Conservation (phyloP, 139 green algal genomes). For the Haematococcus sp. region DNA sequence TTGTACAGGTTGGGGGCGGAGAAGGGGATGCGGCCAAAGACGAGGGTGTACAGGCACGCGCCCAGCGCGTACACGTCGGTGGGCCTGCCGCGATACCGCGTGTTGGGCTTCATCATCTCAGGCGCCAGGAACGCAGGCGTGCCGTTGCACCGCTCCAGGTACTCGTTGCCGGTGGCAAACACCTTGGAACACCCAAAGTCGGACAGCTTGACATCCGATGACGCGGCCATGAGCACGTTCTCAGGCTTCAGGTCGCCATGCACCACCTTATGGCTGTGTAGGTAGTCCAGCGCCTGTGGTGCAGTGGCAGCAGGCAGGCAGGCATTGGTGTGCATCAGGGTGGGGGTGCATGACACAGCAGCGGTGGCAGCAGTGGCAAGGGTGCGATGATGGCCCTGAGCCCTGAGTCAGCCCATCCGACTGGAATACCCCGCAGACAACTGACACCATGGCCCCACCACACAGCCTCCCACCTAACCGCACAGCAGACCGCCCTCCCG, state of each 20-base stretch:
- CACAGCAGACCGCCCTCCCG: too few species aligned
- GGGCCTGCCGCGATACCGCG: constrained; percentile 53
- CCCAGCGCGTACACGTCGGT: constrained; percentile 83
- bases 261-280: constrained; percentile 77
- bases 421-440: too few species aligned
- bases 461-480: too few species aligned
- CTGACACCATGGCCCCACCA: too few species aligned
- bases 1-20: constrained; percentile 70
- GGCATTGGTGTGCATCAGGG: neutral
- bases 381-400: too few species aligned
- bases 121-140: constrained; percentile 76
- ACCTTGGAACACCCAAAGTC: constrained; percentile 86
- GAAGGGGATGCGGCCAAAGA: constrained; percentile 81
- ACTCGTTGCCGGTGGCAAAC: constrained; percentile 65
- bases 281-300: constrained; percentile 69
- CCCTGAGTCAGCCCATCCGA: too few species aligned
- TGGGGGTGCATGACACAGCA: neutral
- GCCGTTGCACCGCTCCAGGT: constrained; percentile 61
- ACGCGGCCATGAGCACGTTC: constrained; percentile 73
- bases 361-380: neutral
- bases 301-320: neutral
- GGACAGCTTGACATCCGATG: constrained; percentile 62
- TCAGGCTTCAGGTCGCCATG: constrained; percentile 88
- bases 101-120: constrained; percentile 55
- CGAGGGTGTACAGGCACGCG: constrained; percentile 78